phyloP scores from a whole-genome alignment of 2,329 filamentous ascomycete genomes.

The Thelonectria discophora region DNA sequence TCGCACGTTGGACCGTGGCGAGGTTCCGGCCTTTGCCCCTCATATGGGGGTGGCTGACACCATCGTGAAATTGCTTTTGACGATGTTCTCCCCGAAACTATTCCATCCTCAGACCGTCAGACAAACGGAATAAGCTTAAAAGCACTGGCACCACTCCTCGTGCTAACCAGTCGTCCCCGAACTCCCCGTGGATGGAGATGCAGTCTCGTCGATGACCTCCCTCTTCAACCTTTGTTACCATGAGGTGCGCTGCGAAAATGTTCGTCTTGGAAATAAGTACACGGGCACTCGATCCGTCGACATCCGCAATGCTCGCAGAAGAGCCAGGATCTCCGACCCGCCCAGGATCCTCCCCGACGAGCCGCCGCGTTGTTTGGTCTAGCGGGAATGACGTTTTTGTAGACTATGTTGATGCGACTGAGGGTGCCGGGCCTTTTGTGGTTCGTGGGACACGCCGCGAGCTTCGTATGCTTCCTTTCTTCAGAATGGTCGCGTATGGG shows the following conservation, averaged over 20 bases:
- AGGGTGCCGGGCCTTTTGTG: conserved; percentile 9
- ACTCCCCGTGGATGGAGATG: conserved; percentile 3
- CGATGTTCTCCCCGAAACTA: conserved; percentile 6
- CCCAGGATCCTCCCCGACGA: conserved; percentile 21
- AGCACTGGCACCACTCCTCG: conserved; percentile 11
- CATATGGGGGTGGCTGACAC: background rate
- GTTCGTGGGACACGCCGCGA: conserved; percentile 7
- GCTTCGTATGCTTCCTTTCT: background rate
- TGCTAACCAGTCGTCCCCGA: conserved; percentile 6
- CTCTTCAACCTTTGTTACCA: background rate
- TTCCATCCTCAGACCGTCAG: conserved; percentile 4
- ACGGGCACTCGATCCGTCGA: conserved; percentile 17
- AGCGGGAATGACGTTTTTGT: conserved; percentile 34
- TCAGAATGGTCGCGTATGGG: background rate
- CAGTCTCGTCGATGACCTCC: background rate
- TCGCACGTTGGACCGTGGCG: conserved; percentile 1
- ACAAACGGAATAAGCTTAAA: conserved; percentile 16
- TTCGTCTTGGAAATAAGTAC: conserved; percentile 1
- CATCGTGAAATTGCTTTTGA: background rate
- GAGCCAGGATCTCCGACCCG: background rate
- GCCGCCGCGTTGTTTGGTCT: conserved; percentile 20
- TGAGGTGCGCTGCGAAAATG: background rate
- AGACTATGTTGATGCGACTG: conserved; percentile 33
- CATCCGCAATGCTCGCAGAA: conserved; percentile 2
- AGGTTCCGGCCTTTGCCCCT: conserved; percentile 7